These are phyloP conservation scores for Xylaria polymorpha DNA, from an alignment of 2,329 filamentous ascomycete genomes.

Conservation along the genomic window DNA sequence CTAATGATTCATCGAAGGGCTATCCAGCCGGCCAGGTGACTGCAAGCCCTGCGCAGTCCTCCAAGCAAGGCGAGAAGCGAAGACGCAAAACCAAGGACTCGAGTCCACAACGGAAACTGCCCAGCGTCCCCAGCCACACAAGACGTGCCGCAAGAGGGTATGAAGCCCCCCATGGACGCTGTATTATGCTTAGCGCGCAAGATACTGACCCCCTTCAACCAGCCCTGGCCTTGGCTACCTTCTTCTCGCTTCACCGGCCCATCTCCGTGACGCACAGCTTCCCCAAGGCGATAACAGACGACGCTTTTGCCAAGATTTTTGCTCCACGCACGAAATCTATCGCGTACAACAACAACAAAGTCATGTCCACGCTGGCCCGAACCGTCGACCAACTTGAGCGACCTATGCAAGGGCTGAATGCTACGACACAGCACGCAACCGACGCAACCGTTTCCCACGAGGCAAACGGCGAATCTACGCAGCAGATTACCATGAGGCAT, in stretches of 20 bases:
- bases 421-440: constrained; percentile 54
- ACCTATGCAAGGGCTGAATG: constrained; percentile 65
- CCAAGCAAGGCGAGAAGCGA: constrained; percentile 64
- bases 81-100: constrained; percentile 69
- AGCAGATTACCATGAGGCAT: constrained; percentile 65
- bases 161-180: constrained; percentile 40
- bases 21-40: constrained; percentile 64
- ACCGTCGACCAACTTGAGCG: constrained; percentile 70
- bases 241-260: constrained; percentile 95
- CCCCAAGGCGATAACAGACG: constrained; percentile 75
- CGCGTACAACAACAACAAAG: constrained; percentile 62
- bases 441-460: constrained; percentile 50
- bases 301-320: constrained; percentile 88
- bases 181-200: neutral
- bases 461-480: constrained; percentile 58
- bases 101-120: constrained; percentile 68
- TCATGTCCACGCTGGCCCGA: constrained; percentile 73
- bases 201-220: constrained; percentile 41
- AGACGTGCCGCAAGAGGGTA: constrained; percentile 76
- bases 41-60: constrained; percentile 57
- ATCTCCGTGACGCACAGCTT: constrained; percentile 89
- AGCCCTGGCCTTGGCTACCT: constrained; percentile 90
- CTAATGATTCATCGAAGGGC: constrained; percentile 66
- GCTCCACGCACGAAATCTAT: constrained; percentile 63
- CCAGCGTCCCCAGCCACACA: constrained; percentile 79